phyloP scores from a whole-genome alignment of 176 grass and related monocot species.

The Aegilops bicornis region DNA sequence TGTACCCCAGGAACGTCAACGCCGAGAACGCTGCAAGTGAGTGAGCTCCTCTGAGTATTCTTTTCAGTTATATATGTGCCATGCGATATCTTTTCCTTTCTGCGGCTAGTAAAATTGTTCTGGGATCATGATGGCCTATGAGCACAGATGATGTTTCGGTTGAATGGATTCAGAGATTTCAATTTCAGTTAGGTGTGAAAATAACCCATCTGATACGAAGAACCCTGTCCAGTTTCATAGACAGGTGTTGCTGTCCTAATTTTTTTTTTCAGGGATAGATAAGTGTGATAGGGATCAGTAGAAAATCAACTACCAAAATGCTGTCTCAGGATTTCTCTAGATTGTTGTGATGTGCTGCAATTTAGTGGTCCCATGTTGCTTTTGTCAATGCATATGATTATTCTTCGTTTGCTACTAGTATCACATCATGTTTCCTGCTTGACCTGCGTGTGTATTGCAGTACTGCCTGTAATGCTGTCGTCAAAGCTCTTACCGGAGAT shows the following conservation, averaged over 20 bases:
- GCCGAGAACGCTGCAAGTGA: conserved; percentile 82
- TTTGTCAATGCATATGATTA: not conserved
- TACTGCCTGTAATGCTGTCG: conserved; percentile 89
- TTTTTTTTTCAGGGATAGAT: not conserved
- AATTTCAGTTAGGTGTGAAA: not conserved
- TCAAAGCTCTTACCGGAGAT: conserved; percentile 89
- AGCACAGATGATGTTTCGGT: not conserved
- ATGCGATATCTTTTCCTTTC: not conserved
- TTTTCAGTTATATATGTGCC: too few species aligned
- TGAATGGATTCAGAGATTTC: not conserved
- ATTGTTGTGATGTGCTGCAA: not conserved
- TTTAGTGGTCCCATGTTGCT: conserved; percentile 21
- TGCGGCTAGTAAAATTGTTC: not conserved
- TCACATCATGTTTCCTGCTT: not conserved
- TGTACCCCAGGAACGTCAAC: conserved; percentile 88
- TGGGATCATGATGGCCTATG: not conserved
- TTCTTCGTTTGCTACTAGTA: not conserved
- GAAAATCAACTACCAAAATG: not conserved
- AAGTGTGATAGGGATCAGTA: not conserved
- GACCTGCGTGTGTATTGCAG: conserved; percentile 39
- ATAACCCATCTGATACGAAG: not conserved
- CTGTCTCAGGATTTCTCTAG: not conserved
- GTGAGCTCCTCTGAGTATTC: not conserved
- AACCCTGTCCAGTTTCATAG: not conserved
- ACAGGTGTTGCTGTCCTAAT: not conserved